Conservation (phyloP, 2,329 filamentous ascomycete species). For the Cercospora sp. region DNA sequence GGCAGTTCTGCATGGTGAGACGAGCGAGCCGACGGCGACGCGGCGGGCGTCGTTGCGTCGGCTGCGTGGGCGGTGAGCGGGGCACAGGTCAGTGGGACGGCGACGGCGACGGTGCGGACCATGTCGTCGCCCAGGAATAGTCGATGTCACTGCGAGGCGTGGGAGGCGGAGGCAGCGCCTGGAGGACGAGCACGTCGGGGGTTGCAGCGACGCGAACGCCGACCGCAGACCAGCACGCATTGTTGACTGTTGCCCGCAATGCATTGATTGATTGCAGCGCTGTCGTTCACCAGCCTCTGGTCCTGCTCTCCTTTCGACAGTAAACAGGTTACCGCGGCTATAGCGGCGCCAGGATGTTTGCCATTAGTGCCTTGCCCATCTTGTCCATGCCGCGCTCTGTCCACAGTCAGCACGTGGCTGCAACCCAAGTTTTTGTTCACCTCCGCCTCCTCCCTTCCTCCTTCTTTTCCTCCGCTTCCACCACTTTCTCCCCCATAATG, state of each 20-base stretch:
- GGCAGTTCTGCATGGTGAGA: not conserved
- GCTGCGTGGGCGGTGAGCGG: not conserved
- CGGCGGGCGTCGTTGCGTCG: not conserved
- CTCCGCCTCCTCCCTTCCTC: not conserved
- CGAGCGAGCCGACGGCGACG: not conserved
- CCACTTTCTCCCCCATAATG: conserved; percentile 30
- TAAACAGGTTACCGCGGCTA: not conserved
- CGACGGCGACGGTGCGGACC: not conserved
- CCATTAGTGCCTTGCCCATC: not conserved
- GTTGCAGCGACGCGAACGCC: not conserved
- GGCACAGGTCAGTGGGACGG: not conserved
- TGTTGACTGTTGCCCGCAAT: not conserved
- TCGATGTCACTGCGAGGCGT: not conserved
- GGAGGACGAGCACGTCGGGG: not conserved
- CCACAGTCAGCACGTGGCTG: conserved; percentile 3
- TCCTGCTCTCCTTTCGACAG: not conserved
- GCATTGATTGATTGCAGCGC: not conserved
- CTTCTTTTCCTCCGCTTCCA: not conserved
- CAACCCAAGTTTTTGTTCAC: conserved; percentile 1
- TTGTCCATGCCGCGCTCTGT: not conserved
- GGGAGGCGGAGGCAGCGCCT: not conserved
- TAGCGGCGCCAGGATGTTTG: not conserved
- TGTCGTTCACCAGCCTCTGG: not conserved
- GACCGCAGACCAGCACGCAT: not conserved
- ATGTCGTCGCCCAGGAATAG: not conserved